Percentiles rank a stretch among this genome's conserved stretches.
Conservation (phyloP, 495 filamentous ascomycete genomes). For the Podospora australis region DNA sequence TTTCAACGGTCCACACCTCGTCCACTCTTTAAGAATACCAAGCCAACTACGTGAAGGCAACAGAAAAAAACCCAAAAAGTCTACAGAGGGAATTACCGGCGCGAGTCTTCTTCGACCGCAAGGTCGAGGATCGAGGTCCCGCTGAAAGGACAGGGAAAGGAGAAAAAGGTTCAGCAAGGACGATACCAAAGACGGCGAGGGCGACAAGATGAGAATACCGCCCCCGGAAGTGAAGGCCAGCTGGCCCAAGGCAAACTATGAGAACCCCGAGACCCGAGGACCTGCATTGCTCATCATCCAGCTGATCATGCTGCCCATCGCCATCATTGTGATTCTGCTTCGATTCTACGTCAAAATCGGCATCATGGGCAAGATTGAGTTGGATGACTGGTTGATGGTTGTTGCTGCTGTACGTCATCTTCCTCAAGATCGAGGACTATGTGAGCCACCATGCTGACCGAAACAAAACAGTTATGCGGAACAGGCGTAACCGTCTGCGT, state of each 20-base stretch:
- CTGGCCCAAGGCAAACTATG: conserved; percentile 54
- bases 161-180: background rate
- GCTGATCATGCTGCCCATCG: conserved; percentile 14
- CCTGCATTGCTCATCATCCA: conserved; percentile 23
- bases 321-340: conserved; percentile 14
- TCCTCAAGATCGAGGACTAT: background rate
- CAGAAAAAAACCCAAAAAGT: no score
- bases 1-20: no score
- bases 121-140: background rate
- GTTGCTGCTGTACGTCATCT: conserved; percentile 15
- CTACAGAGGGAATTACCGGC: background rate
- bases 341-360: conserved; percentile 19
- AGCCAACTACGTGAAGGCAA: no score
- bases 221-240: conserved; percentile 35
- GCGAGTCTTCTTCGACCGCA: conserved; percentile 1
- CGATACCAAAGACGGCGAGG: background rate
- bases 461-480: conserved; percentile 15
- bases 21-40: no score
- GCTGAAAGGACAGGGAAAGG: background rate
- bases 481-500: conserved; percentile 18
- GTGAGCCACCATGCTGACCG: background rate
- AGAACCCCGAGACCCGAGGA: conserved; percentile 46
- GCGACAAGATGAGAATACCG: conserved; percentile 38
- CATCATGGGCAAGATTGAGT: conserved; percentile 13
- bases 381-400: conserved; percentile 29